Conservation (phyloP, 345 rosid genomes). For the Schrenkiella parvula region DNA sequence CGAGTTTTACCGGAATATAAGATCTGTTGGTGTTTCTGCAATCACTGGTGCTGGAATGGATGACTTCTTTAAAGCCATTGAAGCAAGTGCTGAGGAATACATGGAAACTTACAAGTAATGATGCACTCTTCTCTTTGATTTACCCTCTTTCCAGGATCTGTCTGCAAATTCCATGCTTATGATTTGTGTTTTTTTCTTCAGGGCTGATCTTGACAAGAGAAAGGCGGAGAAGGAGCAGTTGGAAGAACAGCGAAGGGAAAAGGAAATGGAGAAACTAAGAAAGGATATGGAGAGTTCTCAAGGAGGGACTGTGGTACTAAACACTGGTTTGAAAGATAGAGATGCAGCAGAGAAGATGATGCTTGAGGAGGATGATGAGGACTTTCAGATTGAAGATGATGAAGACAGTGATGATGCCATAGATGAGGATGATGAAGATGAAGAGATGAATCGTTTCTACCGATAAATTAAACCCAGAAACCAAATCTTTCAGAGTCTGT, state of each 20-base stretch:
- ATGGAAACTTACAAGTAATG: constrained; percentile 72
- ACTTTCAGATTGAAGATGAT: constrained; percentile 34
- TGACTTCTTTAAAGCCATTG: constrained; percentile 65
- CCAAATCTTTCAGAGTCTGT: background rate
- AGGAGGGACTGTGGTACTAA: constrained; percentile 66
- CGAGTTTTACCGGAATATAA: constrained; percentile 64
- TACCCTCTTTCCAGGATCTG: background rate
- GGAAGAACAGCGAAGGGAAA: constrained; percentile 57
- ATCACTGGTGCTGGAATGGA: constrained; percentile 79
- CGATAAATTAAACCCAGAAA: background rate
- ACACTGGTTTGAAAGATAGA: constrained; percentile 56
- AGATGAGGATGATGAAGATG: constrained; percentile 65
- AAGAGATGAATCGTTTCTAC: constrained; percentile 46
- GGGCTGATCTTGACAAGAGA: constrained; percentile 81
- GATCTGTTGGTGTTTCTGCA: constrained; percentile 79
- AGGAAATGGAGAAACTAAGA: constrained; percentile 61
- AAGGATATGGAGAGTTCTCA: constrained; percentile 67
- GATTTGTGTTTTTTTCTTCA: constrained; percentile 9
- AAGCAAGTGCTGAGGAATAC: constrained; percentile 65
- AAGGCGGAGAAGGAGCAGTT: constrained; percentile 64
- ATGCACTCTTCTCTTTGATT: background rate
- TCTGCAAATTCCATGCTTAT: background rate
- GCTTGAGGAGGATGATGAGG: constrained; percentile 37
- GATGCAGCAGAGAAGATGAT: constrained; percentile 45
- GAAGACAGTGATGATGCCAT: constrained; percentile 39